phyloP scores from a whole-genome alignment of 2,329 filamentous ascomycete species.

The Diplocarpon rosae region DNA sequence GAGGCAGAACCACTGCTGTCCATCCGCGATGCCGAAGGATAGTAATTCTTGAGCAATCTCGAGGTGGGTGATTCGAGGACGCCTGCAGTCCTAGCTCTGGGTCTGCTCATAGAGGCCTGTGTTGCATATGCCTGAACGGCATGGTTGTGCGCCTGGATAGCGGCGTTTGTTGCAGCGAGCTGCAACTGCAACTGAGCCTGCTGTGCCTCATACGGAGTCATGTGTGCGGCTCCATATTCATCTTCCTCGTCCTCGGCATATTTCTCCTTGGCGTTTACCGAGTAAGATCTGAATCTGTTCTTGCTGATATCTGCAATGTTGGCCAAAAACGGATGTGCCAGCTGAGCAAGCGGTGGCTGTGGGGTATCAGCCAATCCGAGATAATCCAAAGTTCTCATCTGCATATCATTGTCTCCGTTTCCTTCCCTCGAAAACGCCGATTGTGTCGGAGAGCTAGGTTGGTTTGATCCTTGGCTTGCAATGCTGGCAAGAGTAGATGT shows the following conservation, averaged over 20 bases:
- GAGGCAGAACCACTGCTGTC: constrained; percentile 66
- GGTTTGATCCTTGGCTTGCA: constrained; percentile 83
- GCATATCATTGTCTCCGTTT: constrained; percentile 73
- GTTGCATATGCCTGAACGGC: constrained; percentile 87
- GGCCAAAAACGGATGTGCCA: constrained; percentile 64
- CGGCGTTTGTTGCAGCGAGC: constrained; percentile 51
- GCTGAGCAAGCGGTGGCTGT: constrained; percentile 62
- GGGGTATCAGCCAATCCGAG: constrained; percentile 90
- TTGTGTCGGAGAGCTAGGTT: constrained; percentile 74
- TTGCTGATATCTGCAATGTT: constrained; percentile 66
- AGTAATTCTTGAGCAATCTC: constrained; percentile 54
- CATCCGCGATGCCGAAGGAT: constrained; percentile 63
- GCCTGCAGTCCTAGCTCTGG: constrained; percentile 82
- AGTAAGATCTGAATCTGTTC: constrained; percentile 92
- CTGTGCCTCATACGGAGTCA: constrained; percentile 44
- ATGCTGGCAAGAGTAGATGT: constrained; percentile 74
- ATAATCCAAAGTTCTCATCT: constrained; percentile 86
- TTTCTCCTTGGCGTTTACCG: constrained; percentile 96
- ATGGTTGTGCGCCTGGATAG: constrained; percentile 83
- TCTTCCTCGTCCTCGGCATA: constrained; percentile 84
- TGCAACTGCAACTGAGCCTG: constrained; percentile 52
- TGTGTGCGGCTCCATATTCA: constrained; percentile 46
- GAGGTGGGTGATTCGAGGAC: constrained; percentile 55
- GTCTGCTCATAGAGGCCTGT: constrained; percentile 69
- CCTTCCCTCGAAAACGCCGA: constrained; percentile 81